Conservation (phyloP, 305 asterid genomes). For the Fraxinus latifolia region DNA sequence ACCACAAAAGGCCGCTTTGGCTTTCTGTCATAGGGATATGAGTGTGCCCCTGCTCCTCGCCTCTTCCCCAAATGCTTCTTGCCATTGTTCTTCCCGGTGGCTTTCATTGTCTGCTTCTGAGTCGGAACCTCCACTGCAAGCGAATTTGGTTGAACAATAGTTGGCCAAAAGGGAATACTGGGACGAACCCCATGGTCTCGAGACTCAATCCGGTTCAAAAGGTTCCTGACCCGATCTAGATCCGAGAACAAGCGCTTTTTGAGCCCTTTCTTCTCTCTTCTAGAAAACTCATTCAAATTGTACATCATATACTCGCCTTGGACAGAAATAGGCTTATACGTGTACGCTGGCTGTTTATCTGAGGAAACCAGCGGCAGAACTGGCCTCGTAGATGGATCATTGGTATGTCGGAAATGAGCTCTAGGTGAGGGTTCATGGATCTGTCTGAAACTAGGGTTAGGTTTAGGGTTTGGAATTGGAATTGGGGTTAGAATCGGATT, state of each 20-base stretch:
- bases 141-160: neutral
- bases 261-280: slow-evolving; percentile 55
- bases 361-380: neutral
- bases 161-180: neutral
- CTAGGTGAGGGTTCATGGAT: slow-evolving; percentile 18
- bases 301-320: slow-evolving; percentile 50
- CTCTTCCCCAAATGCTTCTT: slow-evolving; percentile 54
- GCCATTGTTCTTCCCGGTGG: neutral
- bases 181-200: slow-evolving; percentile 39
- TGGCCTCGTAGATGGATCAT: slow-evolving; percentile 18
- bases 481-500: slow-evolving; percentile 47
- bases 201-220: slow-evolving; percentile 62
- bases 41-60: slow-evolving; percentile 23
- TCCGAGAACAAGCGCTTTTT: slow-evolving; percentile 53
- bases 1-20: neutral
- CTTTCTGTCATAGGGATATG: neutral
- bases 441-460: slow-evolving; percentile 48
- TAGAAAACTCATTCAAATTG: slow-evolving; percentile 45
- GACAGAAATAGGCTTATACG: slow-evolving; percentile 27
- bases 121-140: neutral
- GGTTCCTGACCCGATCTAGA: slow-evolving; percentile 64
- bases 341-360: neutral
- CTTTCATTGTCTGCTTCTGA: neutral
- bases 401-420: slow-evolving; percentile 9
- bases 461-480: slow-evolving; percentile 57